Base-by-base conservation (phyloP, 306 rosid genomes). In the Cucurbita pepo region DNA sequence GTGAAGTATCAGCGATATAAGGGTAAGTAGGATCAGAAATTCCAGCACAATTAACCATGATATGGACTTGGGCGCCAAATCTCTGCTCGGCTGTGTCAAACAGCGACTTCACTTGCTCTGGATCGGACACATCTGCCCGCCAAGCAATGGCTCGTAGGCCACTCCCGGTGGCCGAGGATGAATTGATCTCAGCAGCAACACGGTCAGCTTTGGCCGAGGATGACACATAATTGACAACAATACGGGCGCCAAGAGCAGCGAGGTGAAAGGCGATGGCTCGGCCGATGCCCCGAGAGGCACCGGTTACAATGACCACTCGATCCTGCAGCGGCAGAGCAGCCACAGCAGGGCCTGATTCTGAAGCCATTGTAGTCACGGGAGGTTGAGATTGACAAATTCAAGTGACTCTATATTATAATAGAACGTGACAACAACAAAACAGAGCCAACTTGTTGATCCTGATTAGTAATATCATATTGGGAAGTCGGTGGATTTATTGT, bases 211-310 rank as follows among this genome's bases (percentile, higher is more conserved):
- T 43, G 4, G 72, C 56, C 0, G 82, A 76, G 63, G 66, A 77
- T 4, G 83, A 73, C 44, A 82, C 76, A 53, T 81, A 83, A 73
- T 83, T 83, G 66, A 83, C 22, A 3, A 78, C 80, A 1, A 86
- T 15, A 9, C 53, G 71, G 14, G 88, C 91, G 1, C 88, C 91
- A 53, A 86, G 86, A 13, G 81, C 76, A 6, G 78, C 84, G 0
- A 86, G 57, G 74, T 84, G 88, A 50, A 82, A 72, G 1, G 88
- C 91, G 10, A 84, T 79, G 71, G 76, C 87, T 58, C 76, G 72
- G 8, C 91, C 91, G 25, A 84, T 84, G 44, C 91, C 90, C 22
- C 88, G 84, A 5, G 91, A 84, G 0, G 85, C 78, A 8, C 69
- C 69, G 15, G 47, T 61, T 22, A 61, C 69, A 38, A 61, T 61